Evolutionary conservation across 176 grass and related monocot genomes (phyloP).

Genomic region (Typha latifolia): DNA sequence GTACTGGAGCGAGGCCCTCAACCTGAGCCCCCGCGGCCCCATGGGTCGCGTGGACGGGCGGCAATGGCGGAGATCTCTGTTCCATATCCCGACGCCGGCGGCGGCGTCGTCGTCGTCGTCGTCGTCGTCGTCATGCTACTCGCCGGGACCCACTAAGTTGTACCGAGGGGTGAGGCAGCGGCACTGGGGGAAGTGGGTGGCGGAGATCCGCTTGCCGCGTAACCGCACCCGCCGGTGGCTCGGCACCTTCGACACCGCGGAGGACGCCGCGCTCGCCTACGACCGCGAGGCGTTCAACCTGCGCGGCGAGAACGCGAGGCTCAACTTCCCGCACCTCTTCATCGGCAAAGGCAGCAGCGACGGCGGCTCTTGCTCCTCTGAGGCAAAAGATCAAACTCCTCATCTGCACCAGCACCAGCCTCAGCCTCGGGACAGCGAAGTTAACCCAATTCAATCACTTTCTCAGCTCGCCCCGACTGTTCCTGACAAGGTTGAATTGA

Average conservation of each 20-base stretch:
- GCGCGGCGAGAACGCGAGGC: constrained; percentile 21
- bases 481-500: neutral
- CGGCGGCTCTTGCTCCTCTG: neutral
- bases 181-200: constrained; percentile 99
- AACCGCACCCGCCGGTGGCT: constrained; percentile 66
- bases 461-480: neutral
- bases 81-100: too few species aligned
- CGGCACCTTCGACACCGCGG: constrained; percentile 87
- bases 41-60: neutral
- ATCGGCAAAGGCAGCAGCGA: neutral
- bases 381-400: too few species aligned
- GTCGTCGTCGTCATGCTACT: neutral
- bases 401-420: too few species aligned
- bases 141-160: neutral
- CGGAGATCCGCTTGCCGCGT: constrained; percentile 87
- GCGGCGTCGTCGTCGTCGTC: neutral
- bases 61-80: too few species aligned
- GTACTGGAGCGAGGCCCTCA: constrained; percentile 20
- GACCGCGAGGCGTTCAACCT: constrained; percentile 38
- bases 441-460: neutral
- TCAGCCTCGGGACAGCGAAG: too few species aligned
- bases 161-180: constrained; percentile 97
- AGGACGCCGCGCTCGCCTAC: constrained; percentile 84
- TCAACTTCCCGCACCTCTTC: constrained; percentile 24
- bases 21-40: constrained; percentile 18